Evolutionary conservation across 306 rosid species (phyloP), one percentile per base, ranked within the genome.

Genomic region (barrel medic (Medicago truncatula)): DNA sequence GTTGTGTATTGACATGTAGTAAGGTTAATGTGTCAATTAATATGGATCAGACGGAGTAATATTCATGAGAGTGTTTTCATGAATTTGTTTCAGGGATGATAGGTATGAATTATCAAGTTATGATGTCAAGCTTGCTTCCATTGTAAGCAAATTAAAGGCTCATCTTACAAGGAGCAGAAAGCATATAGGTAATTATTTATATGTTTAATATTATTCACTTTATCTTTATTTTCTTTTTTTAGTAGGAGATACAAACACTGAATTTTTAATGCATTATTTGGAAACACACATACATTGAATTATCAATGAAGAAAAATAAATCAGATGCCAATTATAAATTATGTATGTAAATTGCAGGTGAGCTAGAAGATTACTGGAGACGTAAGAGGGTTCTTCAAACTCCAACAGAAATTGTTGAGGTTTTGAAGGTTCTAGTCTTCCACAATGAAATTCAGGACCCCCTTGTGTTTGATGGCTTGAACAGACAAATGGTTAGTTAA

Each of bases 381-480:
- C 85, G 83, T 28, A 41, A 56, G 53, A 85, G 64, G 73, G 67
- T 81, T 28, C 74, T 85, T 43, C 85, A 81, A 71, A 85, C 85
- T 41, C 85, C 88, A 1, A 81, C 81, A 1, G 83, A 85, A 81
- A 85, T 85, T 60, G 85, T 85, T 2, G 85, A 81, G 36, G 83
- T 85, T 75, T 23, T 85, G 28, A 85, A 81, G 65, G 68, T 67
- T 60, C 17, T 85, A 34, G 72, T 85, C 58, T 85, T 56, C 81
- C 83, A 82, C 65, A 58, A 58, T 39, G 85, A 81, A 15, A 16
- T 70, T 40, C 77, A 63, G 13, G 81, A 81, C 0, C 88, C 79
- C 1, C 36, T 64, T 9, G 85, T 85, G 8, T 81, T 11, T 25
- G 83, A 85, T 28, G 88, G 83, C 60, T 8, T 3, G 3, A 64